phyloP scores from a whole-genome alignment of 2,329 filamentous ascomycete species.

The Didymella pinodella region DNA sequence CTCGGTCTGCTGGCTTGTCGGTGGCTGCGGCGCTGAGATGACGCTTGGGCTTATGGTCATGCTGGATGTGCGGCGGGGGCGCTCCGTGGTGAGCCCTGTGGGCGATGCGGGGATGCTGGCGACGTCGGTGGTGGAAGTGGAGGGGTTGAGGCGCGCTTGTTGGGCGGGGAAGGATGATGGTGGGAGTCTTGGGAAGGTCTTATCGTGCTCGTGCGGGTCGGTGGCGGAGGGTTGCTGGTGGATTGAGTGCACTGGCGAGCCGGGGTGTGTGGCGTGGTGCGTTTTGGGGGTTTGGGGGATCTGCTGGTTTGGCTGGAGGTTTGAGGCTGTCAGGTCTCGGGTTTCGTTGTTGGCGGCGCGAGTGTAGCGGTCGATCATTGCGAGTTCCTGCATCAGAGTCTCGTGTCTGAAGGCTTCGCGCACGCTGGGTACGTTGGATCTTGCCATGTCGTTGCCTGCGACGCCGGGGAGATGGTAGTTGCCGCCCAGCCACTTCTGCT shows the following conservation, averaged over 20 bases:
- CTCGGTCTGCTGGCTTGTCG: slow-evolving; percentile 23
- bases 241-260: slow-evolving; percentile 53
- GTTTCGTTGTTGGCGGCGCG: slow-evolving; percentile 41
- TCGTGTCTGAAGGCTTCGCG: slow-evolving; percentile 89
- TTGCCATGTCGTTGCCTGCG: slow-evolving; percentile 88
- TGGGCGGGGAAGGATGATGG: slow-evolving; percentile 45
- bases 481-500: slow-evolving; percentile 88
- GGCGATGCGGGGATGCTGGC: slow-evolving; percentile 33
- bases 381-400: slow-evolving; percentile 81
- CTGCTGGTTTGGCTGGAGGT: slow-evolving; percentile 39
- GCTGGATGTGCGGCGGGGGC: slow-evolving; percentile 40
- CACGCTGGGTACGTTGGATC: slow-evolving; percentile 95
- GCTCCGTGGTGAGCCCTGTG: slow-evolving; percentile 33
- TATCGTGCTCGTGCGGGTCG: slow-evolving; percentile 46
- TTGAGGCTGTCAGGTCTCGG: slow-evolving; percentile 46
- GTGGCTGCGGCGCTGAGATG: slow-evolving; percentile 32
- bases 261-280: slow-evolving; percentile 42
- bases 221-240: slow-evolving; percentile 52
- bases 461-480: slow-evolving; percentile 81
- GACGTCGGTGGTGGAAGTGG: slow-evolving; percentile 32
- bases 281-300: slow-evolving; percentile 44
- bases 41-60: slow-evolving; percentile 40
- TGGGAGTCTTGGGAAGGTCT: slow-evolving; percentile 39
- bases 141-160: slow-evolving; percentile 48
- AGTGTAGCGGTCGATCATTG: slow-evolving; percentile 67